phyloP scores from a whole-genome alignment of 2,329 filamentous ascomycete species.

The Trichophyton verrucosum region DNA sequence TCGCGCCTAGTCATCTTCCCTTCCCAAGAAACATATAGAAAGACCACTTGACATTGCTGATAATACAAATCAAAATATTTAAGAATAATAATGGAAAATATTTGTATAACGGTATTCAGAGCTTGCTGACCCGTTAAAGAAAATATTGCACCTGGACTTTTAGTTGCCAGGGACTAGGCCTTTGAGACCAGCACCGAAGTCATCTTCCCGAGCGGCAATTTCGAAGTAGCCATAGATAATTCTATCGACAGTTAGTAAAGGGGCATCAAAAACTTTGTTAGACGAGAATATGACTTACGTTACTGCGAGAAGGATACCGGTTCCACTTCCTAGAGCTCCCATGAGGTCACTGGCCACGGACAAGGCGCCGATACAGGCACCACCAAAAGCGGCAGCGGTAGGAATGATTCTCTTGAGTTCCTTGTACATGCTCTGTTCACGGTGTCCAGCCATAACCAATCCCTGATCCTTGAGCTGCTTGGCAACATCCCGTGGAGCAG shows the following conservation, averaged over 20 bases:
- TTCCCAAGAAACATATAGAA: neutral
- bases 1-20: conserved; percentile 5
- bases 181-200: conserved; percentile 62
- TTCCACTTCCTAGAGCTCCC: conserved; percentile 89
- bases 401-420: conserved; percentile 99
- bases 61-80: conserved; percentile 11
- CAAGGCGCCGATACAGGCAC: conserved; percentile 95
- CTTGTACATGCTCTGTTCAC: conserved; percentile 99
- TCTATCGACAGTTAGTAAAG: conserved; percentile 35
- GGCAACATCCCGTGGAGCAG: conserved; percentile 91
- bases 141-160: conserved; percentile 12
- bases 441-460: conserved; percentile 97
- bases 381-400: conserved; percentile 93
- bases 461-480: conserved; percentile 99
- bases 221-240: conserved; percentile 99
- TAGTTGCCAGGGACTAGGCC: conserved; percentile 47
- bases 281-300: conserved; percentile 55
- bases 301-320: conserved; percentile 93
- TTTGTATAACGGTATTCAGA: neutral
- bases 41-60: conserved; percentile 8
- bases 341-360: conserved; percentile 92
- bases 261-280: conserved; percentile 24
- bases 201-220: conserved; percentile 96
- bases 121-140: neutral
- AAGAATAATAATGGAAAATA: conserved; percentile 1